Base-by-base conservation (phyloP, 768 basidiomycete species). In the Amanita rimosa region DNA sequence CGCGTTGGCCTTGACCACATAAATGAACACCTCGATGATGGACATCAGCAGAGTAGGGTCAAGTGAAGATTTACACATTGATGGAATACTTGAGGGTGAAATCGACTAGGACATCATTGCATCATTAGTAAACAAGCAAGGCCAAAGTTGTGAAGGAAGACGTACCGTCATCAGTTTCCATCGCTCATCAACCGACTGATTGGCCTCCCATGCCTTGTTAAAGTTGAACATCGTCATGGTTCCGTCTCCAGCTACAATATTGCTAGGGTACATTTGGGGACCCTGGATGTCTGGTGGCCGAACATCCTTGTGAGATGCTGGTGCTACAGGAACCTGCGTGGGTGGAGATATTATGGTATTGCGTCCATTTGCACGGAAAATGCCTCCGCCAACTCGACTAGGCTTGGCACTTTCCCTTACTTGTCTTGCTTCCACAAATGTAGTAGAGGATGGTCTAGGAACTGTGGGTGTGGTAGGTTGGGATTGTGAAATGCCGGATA, bases 31-130 rank as follows among this genome's bases (percentile, higher is more conserved):
- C 24, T 69, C 64, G 21, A 89, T 59, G 17, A 89, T 67, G 1
- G 77, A 75, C 2, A 68, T 67, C 14, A 91, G 72, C 22, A 85
- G 56, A 1, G 69, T 56, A 0, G 88, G 75, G 37, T 90, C 88
- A 27, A 91, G 69, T 0, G 85, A 85, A 0, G 70, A 76, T 55
- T 82, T 73, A 64, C 85, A 87, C 34, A 91, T 62, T 1, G 68
- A 54, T 0, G 85, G 83, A 22, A 90, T 60, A 14, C 66, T 64
- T 6, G 67, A 41, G 0, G 86, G 77, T 0, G 74, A 64, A 38
- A 88, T 70, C 29, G 66, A 69, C 82, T 88, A 54, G 4, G 33
- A 5, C 21, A 7, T 16, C 19, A n/a, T n/a, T n/a, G n/a, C n/a
- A n/a, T n/a, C n/a, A 11, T 22, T 6, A 13, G 34, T 27, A 8